Base-by-base conservation (phyloP, 148 eudicot species). In the Nepenthes mirabilis region DNA sequence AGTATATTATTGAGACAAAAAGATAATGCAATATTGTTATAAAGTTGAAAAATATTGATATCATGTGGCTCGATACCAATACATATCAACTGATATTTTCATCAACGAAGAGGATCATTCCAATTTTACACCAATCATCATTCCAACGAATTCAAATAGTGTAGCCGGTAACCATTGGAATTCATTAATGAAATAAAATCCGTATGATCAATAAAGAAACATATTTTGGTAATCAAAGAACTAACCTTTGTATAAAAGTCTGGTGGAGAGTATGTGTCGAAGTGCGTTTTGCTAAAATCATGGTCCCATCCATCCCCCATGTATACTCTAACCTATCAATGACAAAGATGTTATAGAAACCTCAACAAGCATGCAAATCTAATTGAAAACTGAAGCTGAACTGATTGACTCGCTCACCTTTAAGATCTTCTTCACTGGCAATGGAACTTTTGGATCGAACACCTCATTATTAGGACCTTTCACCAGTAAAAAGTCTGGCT, bases 261-360 rank as follows among this genome's bases (percentile, higher is more conserved):
- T 43, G 93, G 96, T 8, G 96, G 96, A n/a, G 91, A 88, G 70
- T 72, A 83, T 48, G 80, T 43, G 62, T 88, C 96, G 43, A 88
- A 88, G 60, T 88, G 89, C 43, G 85, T 88, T 43, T 75, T 82
- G 65, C 78, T 79, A 63, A 83, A 88, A 83, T 88, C 93, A 58
- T 72, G 14, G 55, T 84, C 83, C 96, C 96, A 88, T 40, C 96
- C 96, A 52, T 85, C 81, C 34, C 96, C 93, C 89, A 85, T 69
- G 72, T 83, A 88, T 34, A 85, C 82, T 34, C 70, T 70, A 35
- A 85, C 87, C 95, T 86, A 77, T 65, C 61, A 63, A 36, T 34
- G 40, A 4, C 57, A 10, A 11, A 14, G 58, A 32, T 32, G 32
- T 56, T 63, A 34, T 4, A 13, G 14, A 14, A 2, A 37, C 33